Conservation (phyloP, 1,284 basidiomycete species). For the Heterobasidion parviporum region DNA sequence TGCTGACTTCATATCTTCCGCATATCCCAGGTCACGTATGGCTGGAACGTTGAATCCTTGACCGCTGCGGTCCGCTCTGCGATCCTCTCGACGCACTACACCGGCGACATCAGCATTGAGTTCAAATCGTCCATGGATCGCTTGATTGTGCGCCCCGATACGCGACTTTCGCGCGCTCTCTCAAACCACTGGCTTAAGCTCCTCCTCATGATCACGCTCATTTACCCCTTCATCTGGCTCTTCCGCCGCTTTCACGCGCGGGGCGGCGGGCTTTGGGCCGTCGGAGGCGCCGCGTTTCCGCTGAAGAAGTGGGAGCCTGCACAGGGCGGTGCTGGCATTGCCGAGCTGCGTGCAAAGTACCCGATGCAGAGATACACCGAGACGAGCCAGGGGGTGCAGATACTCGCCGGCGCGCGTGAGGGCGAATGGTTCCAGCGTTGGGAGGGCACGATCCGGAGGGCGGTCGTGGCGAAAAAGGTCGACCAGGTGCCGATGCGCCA, state of each 20-base stretch:
- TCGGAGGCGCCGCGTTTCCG: constrained; percentile 62
- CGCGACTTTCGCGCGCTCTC: constrained; percentile 48
- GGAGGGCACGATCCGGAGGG: constrained; percentile 51
- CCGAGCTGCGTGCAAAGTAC: background rate
- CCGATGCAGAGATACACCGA: constrained; percentile 13
- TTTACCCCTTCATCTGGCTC: constrained; percentile 71
- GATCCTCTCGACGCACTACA: constrained; percentile 44
- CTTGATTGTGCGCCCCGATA: constrained; percentile 55
- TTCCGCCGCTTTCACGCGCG: constrained; percentile 51
- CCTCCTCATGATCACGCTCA: constrained; percentile 50
- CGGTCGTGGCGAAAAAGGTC: constrained; percentile 12
- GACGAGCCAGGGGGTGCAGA: constrained; percentile 23
- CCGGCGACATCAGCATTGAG: constrained; percentile 39
- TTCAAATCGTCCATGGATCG: constrained; percentile 35
- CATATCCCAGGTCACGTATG: constrained; percentile 42
- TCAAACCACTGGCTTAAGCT: constrained; percentile 61
- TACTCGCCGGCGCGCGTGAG: constrained; percentile 52
- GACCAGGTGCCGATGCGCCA: background rate
- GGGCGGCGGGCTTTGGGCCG: constrained; percentile 61
- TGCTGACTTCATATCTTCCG: background rate
- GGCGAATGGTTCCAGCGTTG: constrained; percentile 72
- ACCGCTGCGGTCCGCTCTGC: constrained; percentile 42
- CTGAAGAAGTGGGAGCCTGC: constrained; percentile 36
- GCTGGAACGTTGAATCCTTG: constrained; percentile 59
- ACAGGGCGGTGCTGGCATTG: constrained; percentile 8